Evolutionary conservation across 1,284 basidiomycete genomes (phyloP).

Genomic region (Cutaneotrichosporon arboriforme): DNA sequence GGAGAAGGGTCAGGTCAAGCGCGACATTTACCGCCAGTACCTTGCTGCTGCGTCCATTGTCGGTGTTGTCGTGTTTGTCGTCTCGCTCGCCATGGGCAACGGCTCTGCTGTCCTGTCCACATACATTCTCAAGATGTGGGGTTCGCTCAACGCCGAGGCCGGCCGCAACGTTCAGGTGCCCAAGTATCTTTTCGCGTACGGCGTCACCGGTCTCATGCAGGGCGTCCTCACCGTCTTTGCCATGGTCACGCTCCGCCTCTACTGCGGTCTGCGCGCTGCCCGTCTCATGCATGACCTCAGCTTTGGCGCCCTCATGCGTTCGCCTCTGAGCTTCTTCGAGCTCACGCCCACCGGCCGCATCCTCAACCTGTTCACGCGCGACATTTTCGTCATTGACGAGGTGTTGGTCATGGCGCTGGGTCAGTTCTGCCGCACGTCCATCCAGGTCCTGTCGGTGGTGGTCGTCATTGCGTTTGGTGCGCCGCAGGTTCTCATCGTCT

Average conservation of each 20-base stretch:
- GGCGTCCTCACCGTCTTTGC: conserved; percentile 55
- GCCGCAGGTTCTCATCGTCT: conserved; percentile 71
- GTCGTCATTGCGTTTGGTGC: conserved; percentile 73
- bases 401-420: conserved; percentile 68
- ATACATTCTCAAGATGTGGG: conserved; percentile 71
- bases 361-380: conserved; percentile 72
- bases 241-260: conserved; percentile 67
- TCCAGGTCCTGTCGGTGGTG: conserved; percentile 64
- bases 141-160: conserved; percentile 66
- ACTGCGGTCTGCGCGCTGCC: conserved; percentile 70
- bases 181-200: conserved; percentile 40
- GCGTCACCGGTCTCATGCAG: conserved; percentile 53
- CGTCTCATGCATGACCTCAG: conserved; percentile 64
- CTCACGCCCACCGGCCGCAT: conserved; percentile 65
- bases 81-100: conserved; percentile 54
- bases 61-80: conserved; percentile 65
- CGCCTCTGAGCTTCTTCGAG: conserved; percentile 84
- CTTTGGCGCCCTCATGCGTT: conserved; percentile 64
- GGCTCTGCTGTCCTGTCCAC: conserved; percentile 54
- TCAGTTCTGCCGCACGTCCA: conserved; percentile 58
- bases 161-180: conserved; percentile 54
- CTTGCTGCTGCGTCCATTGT: conserved; percentile 69
- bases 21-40: conserved; percentile 69
- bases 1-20: conserved; percentile 77
- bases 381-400: conserved; percentile 85